Base-by-base conservation (phyloP, 1,284 basidiomycete species). In the Leccinum ponderosum region DNA sequence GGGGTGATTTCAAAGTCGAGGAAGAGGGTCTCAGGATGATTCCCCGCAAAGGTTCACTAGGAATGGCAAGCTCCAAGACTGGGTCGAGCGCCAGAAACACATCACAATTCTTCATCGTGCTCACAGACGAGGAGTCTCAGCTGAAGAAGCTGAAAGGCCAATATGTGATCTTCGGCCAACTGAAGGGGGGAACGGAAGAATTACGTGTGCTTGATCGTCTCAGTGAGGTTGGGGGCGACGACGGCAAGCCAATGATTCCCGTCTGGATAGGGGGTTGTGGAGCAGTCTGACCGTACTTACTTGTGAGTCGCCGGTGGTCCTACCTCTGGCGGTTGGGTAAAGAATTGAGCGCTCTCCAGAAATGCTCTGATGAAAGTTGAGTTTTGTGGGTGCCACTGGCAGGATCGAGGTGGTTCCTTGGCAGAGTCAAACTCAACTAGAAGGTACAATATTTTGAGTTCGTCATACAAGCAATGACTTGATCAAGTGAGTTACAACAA, bases 61-160 rank as follows among this genome's bases (percentile, higher is more conserved):
- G 78, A 1, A 83, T 83, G 81, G 81, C 80, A 4, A 82, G 82
- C 66, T 75, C 78, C 67, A 70, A 63, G 60, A 65, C 62, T 7
- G 62, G 80, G 70, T 59, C 81, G 75, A 75, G 79, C 75, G 67
- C 78, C 66, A 63, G 58, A 56, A 82, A 82, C 62, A 75, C 79
- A 44, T 82, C 81, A 9, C 80, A 83, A 66, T 84, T 82, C 70
- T 84, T 83, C 58, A 64, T 83, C 55, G 77, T 81, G 25, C 75
- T 83, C 31, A 76, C 80, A 1, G 72, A 76, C 52, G 78, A 82
- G 44, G 72, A 78, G 33, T 61, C 64, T 39, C 74, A 73, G 60
- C 68, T 82, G 39, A 70, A 75, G 50, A 83, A 80, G 69, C 64
- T 83, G 62, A 75, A 71, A 31, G 80, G 81, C 20, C 82, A 81